phyloP scores from a whole-genome alignment of 805 yeast species.

The Wickerhamomyces queroliae region DNA sequence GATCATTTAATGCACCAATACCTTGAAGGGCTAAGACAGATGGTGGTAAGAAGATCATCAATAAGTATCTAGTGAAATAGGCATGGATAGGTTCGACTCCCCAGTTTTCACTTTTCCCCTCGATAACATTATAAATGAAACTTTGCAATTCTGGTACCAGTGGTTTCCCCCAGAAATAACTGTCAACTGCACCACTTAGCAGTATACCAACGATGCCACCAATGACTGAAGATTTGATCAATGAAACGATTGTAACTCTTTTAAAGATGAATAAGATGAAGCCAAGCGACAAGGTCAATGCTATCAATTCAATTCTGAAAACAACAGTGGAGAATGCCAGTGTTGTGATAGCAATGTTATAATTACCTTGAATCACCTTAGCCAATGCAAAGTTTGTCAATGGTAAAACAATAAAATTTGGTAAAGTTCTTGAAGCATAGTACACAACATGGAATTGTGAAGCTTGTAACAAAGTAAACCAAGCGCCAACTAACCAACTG shows the following conservation, averaged over 20 bases:
- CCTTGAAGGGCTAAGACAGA: constrained; percentile 33
- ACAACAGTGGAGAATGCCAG: constrained; percentile 59
- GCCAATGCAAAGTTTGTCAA: constrained; percentile 52
- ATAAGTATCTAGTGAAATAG: constrained; percentile 47
- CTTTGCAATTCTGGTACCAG: constrained; percentile 74
- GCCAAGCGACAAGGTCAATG: constrained; percentile 45
- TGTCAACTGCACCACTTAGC: constrained; percentile 50
- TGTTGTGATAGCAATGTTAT: constrained; percentile 42
- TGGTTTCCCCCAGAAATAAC: constrained; percentile 63
- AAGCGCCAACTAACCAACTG: constrained; percentile 33
- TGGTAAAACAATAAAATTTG: constrained; percentile 79
- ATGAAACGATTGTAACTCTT: constrained; percentile 36
- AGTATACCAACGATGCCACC: constrained; percentile 51
- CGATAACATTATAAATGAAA: constrained; percentile 68
- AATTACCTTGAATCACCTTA: constrained; percentile 39
- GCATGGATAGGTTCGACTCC: constrained; percentile 73
- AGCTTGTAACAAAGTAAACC: constrained; percentile 54
- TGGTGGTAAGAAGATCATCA: constrained; percentile 40
- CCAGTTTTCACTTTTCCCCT: constrained; percentile 75
- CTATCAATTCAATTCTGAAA: constrained; percentile 67
- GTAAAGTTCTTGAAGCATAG: constrained; percentile 80
- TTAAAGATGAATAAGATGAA: constrained; percentile 38
- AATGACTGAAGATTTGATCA: constrained; percentile 32
- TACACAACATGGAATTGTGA: constrained; percentile 76
- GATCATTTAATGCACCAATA: constrained; percentile 32